Evolutionary conservation across 2,329 filamentous ascomycete species (phyloP).

Genomic region (Pseudomassariella vexata): DNA sequence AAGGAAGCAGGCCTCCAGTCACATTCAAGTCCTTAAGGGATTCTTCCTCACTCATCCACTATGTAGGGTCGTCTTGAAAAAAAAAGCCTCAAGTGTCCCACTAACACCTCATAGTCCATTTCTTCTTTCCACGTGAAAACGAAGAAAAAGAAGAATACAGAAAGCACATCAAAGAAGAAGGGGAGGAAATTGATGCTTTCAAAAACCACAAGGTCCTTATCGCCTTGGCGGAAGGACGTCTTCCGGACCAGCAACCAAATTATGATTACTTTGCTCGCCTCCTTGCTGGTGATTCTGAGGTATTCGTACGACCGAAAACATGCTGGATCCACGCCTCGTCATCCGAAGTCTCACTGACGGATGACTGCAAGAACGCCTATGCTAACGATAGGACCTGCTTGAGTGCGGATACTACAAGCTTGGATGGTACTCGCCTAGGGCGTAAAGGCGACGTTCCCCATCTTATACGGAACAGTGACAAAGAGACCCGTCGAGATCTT

Average conservation of each 20-base stretch:
- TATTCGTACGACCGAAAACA: conserved; percentile 50
- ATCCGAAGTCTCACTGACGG: conserved; percentile 24
- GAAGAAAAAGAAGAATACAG: conserved; percentile 44
- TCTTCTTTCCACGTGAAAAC: conserved; percentile 50
- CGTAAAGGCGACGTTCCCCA: conserved; percentile 40
- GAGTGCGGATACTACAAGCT: conserved; percentile 31
- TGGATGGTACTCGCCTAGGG: conserved; percentile 37
- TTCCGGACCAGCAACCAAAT: conserved; percentile 53
- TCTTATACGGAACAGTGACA: no score
- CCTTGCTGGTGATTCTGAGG: conserved; percentile 44
- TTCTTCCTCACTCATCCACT: conserved; percentile 57
- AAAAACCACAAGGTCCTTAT: conserved; percentile 59
- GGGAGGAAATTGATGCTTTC: conserved; percentile 45
- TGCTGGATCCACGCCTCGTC: conserved; percentile 53
- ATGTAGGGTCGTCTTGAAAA: conserved; percentile 54
- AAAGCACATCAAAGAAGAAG: conserved; percentile 25
- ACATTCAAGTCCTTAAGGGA: conserved; percentile 66
- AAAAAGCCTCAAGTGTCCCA: neutral
- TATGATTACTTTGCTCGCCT: conserved; percentile 56
- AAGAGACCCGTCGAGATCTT: no score
- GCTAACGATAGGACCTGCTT: conserved; percentile 18
- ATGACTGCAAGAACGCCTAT: conserved; percentile 13
- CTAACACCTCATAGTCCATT: conserved; percentile 45
- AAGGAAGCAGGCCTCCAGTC: conserved; percentile 62
- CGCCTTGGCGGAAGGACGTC: conserved; percentile 50